Evolutionary conservation across 805 yeast genomes (phyloP).

Genomic region (Schwanniomyces yamadae): DNA sequence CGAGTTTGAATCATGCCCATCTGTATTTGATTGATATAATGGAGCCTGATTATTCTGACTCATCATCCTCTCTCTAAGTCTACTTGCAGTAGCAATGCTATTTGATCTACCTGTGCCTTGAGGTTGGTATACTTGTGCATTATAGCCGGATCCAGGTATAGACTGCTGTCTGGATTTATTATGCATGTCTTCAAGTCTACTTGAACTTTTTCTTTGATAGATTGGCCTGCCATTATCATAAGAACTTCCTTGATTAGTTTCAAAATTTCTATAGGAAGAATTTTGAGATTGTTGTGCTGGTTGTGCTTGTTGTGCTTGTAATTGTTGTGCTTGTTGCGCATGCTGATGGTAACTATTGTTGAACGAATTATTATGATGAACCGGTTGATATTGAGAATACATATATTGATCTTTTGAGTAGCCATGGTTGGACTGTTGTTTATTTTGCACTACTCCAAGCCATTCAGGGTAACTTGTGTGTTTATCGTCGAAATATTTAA

Average conservation of each 20-base stretch:
- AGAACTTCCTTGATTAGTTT: background rate
- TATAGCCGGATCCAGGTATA: slow-evolving; percentile 32
- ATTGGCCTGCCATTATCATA: slow-evolving; percentile 6
- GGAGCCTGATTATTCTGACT: slow-evolving; percentile 5
- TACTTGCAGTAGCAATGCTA: slow-evolving; percentile 23
- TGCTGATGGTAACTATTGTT: slow-evolving; percentile 10
- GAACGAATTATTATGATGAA: slow-evolving; percentile 19
- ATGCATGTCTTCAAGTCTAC: slow-evolving; percentile 40
- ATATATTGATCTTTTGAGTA: slow-evolving; percentile 8
- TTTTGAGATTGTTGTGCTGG: slow-evolving; percentile 3
- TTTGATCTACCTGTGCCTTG: slow-evolving; percentile 24
- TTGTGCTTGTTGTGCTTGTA: slow-evolving; percentile 1
- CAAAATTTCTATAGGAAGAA: background rate
- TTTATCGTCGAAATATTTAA: slow-evolving; percentile 33
- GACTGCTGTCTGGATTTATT: slow-evolving; percentile 39
- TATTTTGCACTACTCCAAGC: slow-evolving; percentile 33
- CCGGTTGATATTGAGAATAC: slow-evolving; percentile 23
- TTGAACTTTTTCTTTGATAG: slow-evolving; percentile 32
- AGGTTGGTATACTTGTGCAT: slow-evolving; percentile 16
- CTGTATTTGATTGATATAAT: too few species aligned
- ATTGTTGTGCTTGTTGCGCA: slow-evolving; percentile 4
- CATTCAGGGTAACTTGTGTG: slow-evolving; percentile 42
- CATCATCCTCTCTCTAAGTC: slow-evolving; percentile 31
- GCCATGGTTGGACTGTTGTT: slow-evolving; percentile 2
- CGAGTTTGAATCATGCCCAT: too few species aligned